phyloP scores from a whole-genome alignment of 345 rosid genomes.

The Trapa incisa region DNA sequence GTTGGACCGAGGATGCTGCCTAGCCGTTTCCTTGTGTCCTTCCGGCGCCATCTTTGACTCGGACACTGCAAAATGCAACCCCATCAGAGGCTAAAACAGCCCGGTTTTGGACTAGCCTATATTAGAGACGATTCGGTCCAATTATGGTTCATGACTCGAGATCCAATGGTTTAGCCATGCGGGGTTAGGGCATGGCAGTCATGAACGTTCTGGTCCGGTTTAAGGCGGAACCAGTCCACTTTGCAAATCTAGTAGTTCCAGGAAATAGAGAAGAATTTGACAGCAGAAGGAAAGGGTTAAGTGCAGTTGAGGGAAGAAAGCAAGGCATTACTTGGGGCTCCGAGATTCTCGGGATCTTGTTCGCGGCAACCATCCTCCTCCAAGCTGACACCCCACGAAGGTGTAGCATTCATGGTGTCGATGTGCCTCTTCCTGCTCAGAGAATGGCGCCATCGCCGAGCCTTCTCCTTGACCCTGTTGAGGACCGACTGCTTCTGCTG shows the following conservation, averaged over 20 bases:
- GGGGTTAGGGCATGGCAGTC: too few relatives aligned
- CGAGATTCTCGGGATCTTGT: constrained; percentile 60
- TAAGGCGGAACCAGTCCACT: too few relatives aligned
- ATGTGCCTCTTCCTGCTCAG: constrained; percentile 39
- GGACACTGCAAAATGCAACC: constrained; percentile 38
- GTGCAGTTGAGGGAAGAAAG: not conserved
- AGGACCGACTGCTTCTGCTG: constrained; percentile 6
- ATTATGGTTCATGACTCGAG: too few relatives aligned
- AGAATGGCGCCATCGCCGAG: constrained; percentile 3
- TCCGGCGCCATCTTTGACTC: constrained; percentile 62
- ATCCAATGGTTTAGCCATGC: too few relatives aligned
- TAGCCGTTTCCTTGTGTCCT: constrained; percentile 29
- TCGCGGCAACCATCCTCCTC: constrained; percentile 7
- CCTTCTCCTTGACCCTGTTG: constrained; percentile 4
- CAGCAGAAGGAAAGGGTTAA: too few relatives aligned
- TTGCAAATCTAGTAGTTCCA: too few relatives aligned
- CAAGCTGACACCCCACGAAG: constrained; percentile 29
- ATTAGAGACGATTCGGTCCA: too few relatives aligned
- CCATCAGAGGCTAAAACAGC: not conserved
- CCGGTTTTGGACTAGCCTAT: too few relatives aligned
- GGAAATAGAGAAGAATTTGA: too few relatives aligned
- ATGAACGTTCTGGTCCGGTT: too few relatives aligned
- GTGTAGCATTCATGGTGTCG: constrained; percentile 31
- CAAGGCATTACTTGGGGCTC: constrained; percentile 51
- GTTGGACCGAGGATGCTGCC: constrained; percentile 34